phyloP scores from a whole-genome alignment of 2,329 filamentous ascomycete genomes.

The Lachnellula cervina region DNA sequence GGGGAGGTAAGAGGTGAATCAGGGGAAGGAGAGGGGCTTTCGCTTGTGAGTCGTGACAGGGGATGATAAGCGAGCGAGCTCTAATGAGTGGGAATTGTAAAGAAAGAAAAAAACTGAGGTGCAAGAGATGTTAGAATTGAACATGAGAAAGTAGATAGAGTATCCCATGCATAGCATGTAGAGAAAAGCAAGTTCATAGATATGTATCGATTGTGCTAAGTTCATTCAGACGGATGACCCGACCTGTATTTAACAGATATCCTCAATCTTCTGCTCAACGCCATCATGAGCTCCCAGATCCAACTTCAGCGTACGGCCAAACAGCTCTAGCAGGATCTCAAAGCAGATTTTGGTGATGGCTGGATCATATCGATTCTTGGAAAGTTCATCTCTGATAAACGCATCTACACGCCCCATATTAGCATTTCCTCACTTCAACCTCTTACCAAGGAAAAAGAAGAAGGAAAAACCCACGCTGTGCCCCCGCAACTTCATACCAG shows the following conservation, averaged over 20 bases:
- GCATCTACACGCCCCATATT: conserved; percentile 49
- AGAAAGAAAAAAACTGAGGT: no score
- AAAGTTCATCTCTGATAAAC: conserved; percentile 88
- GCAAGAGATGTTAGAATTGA: no score
- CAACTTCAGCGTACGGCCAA: conserved; percentile 69
- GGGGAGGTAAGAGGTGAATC: no score
- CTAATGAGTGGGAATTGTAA: no score
- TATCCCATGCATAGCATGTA: no score
- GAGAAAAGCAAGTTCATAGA: no score
- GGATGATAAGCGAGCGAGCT: no score
- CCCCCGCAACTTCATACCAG: conserved; percentile 89
- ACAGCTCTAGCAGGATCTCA: conserved; percentile 82
- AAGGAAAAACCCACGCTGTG: conserved; percentile 58
- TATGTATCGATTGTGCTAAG: no score
- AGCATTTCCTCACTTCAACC: not conserved
- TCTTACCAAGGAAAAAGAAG: not conserved
- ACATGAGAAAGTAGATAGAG: no score
- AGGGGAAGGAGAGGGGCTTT: no score
- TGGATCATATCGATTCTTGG: conserved; percentile 90
- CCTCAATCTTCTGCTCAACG: conserved; percentile 58
- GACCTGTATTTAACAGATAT: conserved; percentile 55
- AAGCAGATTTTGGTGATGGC: conserved; percentile 84
- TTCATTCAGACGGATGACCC: no score
- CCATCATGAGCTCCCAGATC: conserved; percentile 69
- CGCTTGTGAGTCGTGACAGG: no score